Base-by-base conservation (phyloP, 192 early-diverging fungal species). In the Entrophospora sp. region DNA sequence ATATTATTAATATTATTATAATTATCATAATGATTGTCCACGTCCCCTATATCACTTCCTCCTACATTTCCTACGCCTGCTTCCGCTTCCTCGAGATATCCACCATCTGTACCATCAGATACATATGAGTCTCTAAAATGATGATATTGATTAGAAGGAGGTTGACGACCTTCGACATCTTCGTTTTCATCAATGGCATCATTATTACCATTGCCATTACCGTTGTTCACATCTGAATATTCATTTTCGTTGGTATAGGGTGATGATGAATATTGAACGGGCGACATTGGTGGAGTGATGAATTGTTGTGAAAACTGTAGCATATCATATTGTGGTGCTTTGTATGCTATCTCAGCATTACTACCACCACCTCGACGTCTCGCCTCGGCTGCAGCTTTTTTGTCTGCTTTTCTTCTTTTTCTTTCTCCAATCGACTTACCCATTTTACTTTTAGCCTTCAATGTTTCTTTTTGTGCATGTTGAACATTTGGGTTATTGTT, bases 41-140 rank as follows among this genome's bases (percentile, higher is more conserved):
- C 14, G 6, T 40, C 14, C 5, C 51, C 30, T 25, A 6, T 31
- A 53, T 27, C 25, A 30, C 30, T 53, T 31, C 28, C 51, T 32
- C 30, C 30, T 31, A 53, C 12, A 16, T 30, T 42, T 18, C 42
- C 57, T 4, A 42, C 22, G 5, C 38, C 25, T 18, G 9, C 14
- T 28, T 14, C 25, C 6, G 35, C 16, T 3, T 48, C 45, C 13
- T 45, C 45, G 32, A 64, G 61, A 36, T 49, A 64, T 31, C 46
- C 61, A 49, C 61, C 61, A 64, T 64, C 61, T 3, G 61, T 64
- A 25, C 61, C 61, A 35, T 64, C 61, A 5, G 61, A 64, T 16
- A 49, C n/a, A 37, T 64, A 64, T 22, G 20, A 43, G 36, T 64
- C 45, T n/a, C 20, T 30, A 49, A 48, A 48, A 20, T 64, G 45